phyloP scores from a whole-genome alignment of 2,329 filamentous ascomycete genomes.

The Bipolaris gigantea region DNA sequence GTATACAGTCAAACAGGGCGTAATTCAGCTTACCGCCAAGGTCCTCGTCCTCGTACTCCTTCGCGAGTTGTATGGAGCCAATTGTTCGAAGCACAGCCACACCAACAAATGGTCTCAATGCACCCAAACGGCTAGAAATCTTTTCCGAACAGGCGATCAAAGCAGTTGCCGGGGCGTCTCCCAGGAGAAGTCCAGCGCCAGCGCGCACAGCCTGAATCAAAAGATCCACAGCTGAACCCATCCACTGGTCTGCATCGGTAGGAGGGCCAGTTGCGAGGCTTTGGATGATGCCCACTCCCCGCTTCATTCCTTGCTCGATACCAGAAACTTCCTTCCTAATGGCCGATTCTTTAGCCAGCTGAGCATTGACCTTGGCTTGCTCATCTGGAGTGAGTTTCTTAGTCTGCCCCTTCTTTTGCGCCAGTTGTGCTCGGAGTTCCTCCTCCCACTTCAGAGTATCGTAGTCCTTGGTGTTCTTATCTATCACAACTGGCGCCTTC shows the following conservation, averaged over 20 bases:
- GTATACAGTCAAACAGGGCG: neutral
- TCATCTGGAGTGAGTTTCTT: constrained; percentile 92
- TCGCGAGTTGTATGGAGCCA: constrained; percentile 70
- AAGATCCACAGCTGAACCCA: constrained; percentile 75
- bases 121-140: constrained; percentile 72
- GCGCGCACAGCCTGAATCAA: constrained; percentile 75
- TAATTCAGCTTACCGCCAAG: constrained; percentile 57
- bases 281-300: constrained; percentile 83
- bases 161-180: constrained; percentile 73
- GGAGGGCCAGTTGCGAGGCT: constrained; percentile 83
- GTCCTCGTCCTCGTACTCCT: constrained; percentile 75
- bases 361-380: constrained; percentile 84
- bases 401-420: constrained; percentile 88
- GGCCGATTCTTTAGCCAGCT: constrained; percentile 80
- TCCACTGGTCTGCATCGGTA: constrained; percentile 87
- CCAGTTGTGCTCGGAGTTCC: constrained; percentile 81
- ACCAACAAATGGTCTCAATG: constrained; percentile 79
- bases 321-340: constrained; percentile 74
- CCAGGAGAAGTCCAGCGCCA: constrained; percentile 79
- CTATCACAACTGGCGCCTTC: constrained; percentile 71
- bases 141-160: constrained; percentile 80
- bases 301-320: constrained; percentile 70
- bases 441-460: constrained; percentile 97
- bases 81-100: constrained; percentile 82
- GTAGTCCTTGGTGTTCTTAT: constrained; percentile 93